phyloP scores from a whole-genome alignment of 345 rosid species.

The Kandelia obovata region DNA sequence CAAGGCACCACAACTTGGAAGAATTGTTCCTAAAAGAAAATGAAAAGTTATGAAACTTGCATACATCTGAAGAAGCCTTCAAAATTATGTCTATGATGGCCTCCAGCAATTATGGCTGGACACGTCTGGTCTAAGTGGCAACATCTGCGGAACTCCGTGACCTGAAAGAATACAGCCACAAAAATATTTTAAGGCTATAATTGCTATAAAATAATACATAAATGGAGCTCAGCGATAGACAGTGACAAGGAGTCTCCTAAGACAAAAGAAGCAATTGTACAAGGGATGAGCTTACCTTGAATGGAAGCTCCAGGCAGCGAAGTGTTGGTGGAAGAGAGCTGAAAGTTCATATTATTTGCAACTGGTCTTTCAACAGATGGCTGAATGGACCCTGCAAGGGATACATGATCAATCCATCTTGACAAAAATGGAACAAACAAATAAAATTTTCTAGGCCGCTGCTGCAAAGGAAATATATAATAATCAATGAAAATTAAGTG shows the following conservation, averaged over 20 bases:
- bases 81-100: slow-evolving; percentile 44
- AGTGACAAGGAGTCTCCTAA: background rate
- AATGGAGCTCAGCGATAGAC: background rate
- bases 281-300: slow-evolving; percentile 36
- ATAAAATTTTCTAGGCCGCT: no score
- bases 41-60: no score
- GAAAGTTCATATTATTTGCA: slow-evolving; percentile 54
- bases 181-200: background rate
- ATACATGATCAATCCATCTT: slow-evolving; percentile 4
- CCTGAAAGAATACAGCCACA: slow-evolving; percentile 37
- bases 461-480: no score
- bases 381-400: slow-evolving; percentile 60
- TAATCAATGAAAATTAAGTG: no score
- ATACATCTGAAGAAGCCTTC: slow-evolving; percentile 1
- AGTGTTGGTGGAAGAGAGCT: slow-evolving; percentile 44
- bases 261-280: slow-evolving; percentile 7
- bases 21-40: background rate
- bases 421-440: no score
- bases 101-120: slow-evolving; percentile 62
- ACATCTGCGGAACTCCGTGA: slow-evolving; percentile 55
- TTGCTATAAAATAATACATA: background rate
- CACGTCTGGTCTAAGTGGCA: slow-evolving; percentile 65
- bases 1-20: background rate
- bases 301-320: slow-evolving; percentile 53
- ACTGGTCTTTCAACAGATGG: slow-evolving; percentile 62